Evolutionary conservation across 257 asterid genomes (phyloP), one percentile per base, ranked within the genome.

Genomic region (Solanum gracilifrons): DNA sequence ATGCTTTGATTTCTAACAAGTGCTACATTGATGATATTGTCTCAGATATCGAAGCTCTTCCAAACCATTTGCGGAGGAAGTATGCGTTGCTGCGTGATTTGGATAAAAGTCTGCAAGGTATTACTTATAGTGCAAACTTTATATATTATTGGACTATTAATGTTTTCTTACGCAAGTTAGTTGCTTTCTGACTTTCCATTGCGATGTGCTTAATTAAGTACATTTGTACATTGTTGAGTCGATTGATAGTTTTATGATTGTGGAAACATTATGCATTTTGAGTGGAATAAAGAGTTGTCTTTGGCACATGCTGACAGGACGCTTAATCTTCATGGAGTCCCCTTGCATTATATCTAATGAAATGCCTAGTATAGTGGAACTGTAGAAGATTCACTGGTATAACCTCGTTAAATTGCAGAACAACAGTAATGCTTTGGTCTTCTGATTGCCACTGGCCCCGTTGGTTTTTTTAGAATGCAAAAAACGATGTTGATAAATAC

Each of bases 101-200:
- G 88, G 98, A 97, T 90, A 95, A 92, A 88, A 97, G 99, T 87
- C 87, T 95, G 79, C 99, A 94, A 91, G 99, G 99, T 96, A 91
- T 79, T 89, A 32, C 55, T 51, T 18, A 46, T 18, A 41, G 10
- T 48, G 11, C 72, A 87, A 23, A 68, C 13, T 66, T 60, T 46
- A 46, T 48, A 37, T 66, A 6, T 39, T n/a, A 66, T n/a, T 86
- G 69, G 32, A 48, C 18, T 48, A 21, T 18, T 48, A 25, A 46
- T 21, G 80, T 46, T 73, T 7, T 31, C 29, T 46, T 86, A 33
- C 23, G 27, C 60, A 33, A 48, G 35, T 32, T 25, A 43, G 41
- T 73, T 60, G 5, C 13, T 71, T 48, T 86, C 25, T 32, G 15
- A 79, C 15, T 62, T 73, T 72, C 31, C 25, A 8, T 31, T n/a